Evolutionary conservation across 1,284 basidiomycete genomes (phyloP).

Genomic region (Kwoniella shivajii): DNA sequence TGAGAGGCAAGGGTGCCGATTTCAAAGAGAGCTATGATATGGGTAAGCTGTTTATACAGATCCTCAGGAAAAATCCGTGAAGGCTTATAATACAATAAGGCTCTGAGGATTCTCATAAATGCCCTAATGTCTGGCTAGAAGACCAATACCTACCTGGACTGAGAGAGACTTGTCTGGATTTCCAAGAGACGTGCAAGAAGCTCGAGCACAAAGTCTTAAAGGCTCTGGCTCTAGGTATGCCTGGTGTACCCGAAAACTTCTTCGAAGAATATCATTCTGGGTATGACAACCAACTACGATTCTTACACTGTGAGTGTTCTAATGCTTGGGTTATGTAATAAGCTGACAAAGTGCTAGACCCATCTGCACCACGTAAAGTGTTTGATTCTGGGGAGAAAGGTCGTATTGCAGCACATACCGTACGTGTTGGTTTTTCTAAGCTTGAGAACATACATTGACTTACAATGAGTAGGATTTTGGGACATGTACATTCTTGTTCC

Average conservation of each 20-base stretch:
- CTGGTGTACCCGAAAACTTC: slow-evolving; percentile 39
- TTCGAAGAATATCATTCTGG: slow-evolving; percentile 45
- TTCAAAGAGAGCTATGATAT: slow-evolving; percentile 64
- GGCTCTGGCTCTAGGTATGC: slow-evolving; percentile 62
- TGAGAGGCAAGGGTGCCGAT: slow-evolving; percentile 56
- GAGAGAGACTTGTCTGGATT: slow-evolving; percentile 59
- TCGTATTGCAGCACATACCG: slow-evolving; percentile 62
- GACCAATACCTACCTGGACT: slow-evolving; percentile 63
- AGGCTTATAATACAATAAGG: no score
- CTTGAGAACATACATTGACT: neutral
- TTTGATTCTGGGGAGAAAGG: slow-evolving; percentile 56
- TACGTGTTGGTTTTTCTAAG: neutral
- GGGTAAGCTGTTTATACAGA: slow-evolving; percentile 39
- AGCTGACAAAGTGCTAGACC: slow-evolving; percentile 18
- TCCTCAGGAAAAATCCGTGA: neutral
- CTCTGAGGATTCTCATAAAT: slow-evolving; percentile 39
- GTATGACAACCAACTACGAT: slow-evolving; percentile 62
- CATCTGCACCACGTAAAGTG: slow-evolving; percentile 35
- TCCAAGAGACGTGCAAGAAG: slow-evolving; percentile 59
- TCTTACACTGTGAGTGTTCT: slow-evolving; percentile 59
- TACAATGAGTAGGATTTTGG: slow-evolving; percentile 57
- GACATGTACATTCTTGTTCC: slow-evolving; percentile 63
- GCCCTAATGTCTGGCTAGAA: slow-evolving; percentile 64
- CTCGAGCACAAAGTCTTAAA: slow-evolving; percentile 57
- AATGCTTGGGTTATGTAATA: neutral